Base-by-base conservation (phyloP, 495 filamentous ascomycete genomes). In the Aspergillus egyptiacus region DNA sequence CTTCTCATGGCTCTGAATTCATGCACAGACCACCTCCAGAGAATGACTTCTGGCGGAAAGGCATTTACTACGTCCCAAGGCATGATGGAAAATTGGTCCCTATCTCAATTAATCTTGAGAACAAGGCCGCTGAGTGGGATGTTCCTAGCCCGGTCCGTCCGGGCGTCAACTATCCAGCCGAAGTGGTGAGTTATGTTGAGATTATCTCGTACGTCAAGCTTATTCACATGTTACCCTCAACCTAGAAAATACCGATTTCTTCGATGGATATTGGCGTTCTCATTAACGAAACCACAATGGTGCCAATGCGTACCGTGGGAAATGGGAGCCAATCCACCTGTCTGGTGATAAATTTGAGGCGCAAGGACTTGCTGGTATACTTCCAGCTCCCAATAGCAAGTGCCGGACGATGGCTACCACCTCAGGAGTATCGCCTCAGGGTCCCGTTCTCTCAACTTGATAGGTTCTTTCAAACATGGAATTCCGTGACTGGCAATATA, bases 361-460 rank as follows among this genome's bases (percentile, higher is more conserved):
- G 37, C 2, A 54, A 59, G 32, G 51, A 57, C 17, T 9, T 74
- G 0, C 42, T 55, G 2, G 44, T 71, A 6, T 56, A 56, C 23
- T 74, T 74, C 34, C 53, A 55, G 17, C 45, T 61, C 23, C 39
- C 33, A 6, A 28, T 59, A 14, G 28, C 55, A 33, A 47, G 42
- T 18, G 27, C 33, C 25, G 43, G n/a, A 23, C 9, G 18, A 15
- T 23, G 20, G 32, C 18, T 34, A 31, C 24, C 22, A 3, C 25
- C 36, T 55, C 24, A 30, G 25, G 48, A 61, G 11, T 80, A 73
- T 57, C 70, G 75, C 22, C 66, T 89, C 27, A 74, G 70, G 2
- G 73, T 96, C 2, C 79, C 77, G 11, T 83, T 96, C 50, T 53
- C 67, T 18, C 80, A 86, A 34, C 55, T 93, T 27, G 65, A 75